These are phyloP conservation scores for Sarocladium brachiariae DNA, from an alignment of 2,329 filamentous ascomycete genomes.

Conservation along the genomic window DNA sequence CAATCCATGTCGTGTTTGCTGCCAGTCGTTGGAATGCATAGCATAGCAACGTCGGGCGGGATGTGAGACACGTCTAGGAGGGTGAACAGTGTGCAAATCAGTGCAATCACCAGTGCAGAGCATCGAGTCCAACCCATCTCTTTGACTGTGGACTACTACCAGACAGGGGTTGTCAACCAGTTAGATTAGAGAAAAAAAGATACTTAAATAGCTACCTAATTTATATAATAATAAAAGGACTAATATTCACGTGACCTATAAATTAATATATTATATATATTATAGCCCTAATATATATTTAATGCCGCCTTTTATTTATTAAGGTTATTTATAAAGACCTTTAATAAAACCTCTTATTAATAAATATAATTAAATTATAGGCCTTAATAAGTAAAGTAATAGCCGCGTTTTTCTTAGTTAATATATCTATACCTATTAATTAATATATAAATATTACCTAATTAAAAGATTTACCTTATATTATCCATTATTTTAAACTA, in stretches of 20 bases:
- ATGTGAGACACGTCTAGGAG: conserved; percentile 2
- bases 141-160: too few relatives aligned
- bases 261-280: neutral
- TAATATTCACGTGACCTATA: neutral
- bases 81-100: too few relatives aligned
- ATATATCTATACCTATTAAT: neutral
- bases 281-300: neutral
- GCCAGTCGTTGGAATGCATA: neutral
- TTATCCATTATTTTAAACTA: neutral
- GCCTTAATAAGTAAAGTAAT: neutral
- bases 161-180: neutral
- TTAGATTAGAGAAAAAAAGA: neutral
- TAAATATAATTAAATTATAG: neutral
- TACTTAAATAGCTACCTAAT: neutral
- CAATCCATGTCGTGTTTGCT: too few relatives aligned
- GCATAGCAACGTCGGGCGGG: neutral
- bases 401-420: neutral
- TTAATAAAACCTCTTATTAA: neutral
- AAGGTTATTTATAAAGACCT: neutral
- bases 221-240: neutral
- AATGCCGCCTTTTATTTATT: neutral
- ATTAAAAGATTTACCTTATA: neutral
- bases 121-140: neutral
- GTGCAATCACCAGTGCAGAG: too few relatives aligned
- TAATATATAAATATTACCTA: neutral